These are phyloP conservation scores for Stereocaulon alpinum DNA, from an alignment of 495 filamentous ascomycete species.

Conservation along the genomic window DNA sequence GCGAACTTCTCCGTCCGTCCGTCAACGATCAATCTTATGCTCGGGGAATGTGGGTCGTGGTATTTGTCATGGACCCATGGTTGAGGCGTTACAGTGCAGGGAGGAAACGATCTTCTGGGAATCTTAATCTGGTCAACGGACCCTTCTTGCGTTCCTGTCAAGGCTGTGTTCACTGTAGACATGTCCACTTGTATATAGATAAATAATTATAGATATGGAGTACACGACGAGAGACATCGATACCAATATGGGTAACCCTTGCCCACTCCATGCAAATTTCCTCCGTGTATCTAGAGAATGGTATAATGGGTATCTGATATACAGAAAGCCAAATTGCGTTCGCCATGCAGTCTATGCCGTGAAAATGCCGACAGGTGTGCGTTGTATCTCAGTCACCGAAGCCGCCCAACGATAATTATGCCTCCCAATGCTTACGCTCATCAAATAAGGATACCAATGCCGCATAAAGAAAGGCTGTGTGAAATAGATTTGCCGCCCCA, in stretches of 20 bases:
- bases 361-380: neutral
- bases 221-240: no score
- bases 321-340: neutral
- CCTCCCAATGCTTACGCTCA: neutral
- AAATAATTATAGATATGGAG: no score
- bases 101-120: no score
- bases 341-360: neutral
- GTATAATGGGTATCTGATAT: neutral
- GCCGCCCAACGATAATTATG: neutral
- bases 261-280: neutral
- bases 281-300: neutral
- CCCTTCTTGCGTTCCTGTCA: no score
- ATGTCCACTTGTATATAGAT: no score
- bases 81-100: no score
- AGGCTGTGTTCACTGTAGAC: no score
- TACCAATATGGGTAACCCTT: neutral
- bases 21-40: no score
- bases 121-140: no score
- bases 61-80: no score
- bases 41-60: no score
- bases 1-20: no score
- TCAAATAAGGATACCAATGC: neutral
- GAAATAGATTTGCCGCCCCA: neutral
- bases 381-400: neutral
- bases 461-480: neutral